Evolutionary conservation across 1,139 yeast genomes (phyloP).

Genomic region (Chernovozyma sophiae-reginae): DNA sequence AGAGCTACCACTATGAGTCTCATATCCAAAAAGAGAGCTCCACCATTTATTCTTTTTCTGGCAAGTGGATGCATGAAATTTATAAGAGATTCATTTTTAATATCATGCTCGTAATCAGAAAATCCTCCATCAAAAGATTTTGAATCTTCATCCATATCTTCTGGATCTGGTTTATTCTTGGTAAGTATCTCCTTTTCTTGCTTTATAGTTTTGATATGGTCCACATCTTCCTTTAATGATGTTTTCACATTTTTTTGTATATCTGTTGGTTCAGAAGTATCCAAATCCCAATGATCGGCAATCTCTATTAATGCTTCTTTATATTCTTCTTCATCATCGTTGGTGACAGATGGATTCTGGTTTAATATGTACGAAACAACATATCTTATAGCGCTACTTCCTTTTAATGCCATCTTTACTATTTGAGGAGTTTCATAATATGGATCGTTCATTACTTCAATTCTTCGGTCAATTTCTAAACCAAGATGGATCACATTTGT

Average conservation of each 20-base stretch:
- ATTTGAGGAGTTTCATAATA: conserved; percentile 40
- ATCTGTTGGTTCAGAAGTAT: not conserved
- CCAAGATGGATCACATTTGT: conserved; percentile 56
- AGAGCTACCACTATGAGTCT: conserved; percentile 32
- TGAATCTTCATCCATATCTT: not conserved
- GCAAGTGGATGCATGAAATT: conserved; percentile 62
- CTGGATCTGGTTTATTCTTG: not conserved
- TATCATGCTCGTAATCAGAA: conserved; percentile 41
- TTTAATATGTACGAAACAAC: conserved; percentile 60
- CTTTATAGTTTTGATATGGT: not conserved
- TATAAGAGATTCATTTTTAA: conserved; percentile 49
- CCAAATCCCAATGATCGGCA: not conserved
- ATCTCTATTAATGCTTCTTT: not conserved
- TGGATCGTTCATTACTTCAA: conserved; percentile 37
- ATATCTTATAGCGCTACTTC: conserved; percentile 59
- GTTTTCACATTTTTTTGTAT: not conserved
- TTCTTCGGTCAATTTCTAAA: conserved; percentile 57
- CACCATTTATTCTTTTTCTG: conserved; percentile 53
- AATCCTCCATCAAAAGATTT: conserved; percentile 7
- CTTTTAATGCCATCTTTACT: conserved; percentile 53
- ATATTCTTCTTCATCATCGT: conserved; percentile 12
- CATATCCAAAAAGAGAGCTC: conserved; percentile 52
- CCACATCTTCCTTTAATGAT: conserved; percentile 1
- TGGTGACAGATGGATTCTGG: conserved; percentile 31
- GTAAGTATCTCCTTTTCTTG: not conserved